Evolutionary conservation across 169 alveolate species (phyloP).

Genomic region (Babesia microti): DNA sequence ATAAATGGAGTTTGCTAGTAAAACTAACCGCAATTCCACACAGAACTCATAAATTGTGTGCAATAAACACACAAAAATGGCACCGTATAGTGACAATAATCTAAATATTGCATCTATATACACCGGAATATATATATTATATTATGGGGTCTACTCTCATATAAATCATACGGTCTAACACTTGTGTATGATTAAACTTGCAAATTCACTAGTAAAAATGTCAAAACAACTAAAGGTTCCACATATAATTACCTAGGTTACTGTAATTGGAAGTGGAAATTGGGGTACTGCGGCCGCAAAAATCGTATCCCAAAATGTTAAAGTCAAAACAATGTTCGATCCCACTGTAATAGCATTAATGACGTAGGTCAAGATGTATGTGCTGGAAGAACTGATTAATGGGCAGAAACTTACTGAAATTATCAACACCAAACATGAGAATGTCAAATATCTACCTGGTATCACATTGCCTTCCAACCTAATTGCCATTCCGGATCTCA

Average conservation of each 20-base stretch:
- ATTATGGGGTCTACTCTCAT: neutral
- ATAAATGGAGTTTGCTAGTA: too few species aligned
- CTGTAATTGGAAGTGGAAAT: conserved; percentile 73
- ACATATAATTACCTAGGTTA: conserved; percentile 39
- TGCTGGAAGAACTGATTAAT: conserved; percentile 70
- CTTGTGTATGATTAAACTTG: neutral
- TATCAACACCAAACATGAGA: conserved; percentile 74
- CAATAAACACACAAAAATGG: neutral
- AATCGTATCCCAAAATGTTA: conserved; percentile 54
- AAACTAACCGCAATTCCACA: too few species aligned
- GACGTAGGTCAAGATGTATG: conserved; percentile 73
- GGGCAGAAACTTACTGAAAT: conserved; percentile 70
- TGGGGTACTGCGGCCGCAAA: conserved; percentile 78
- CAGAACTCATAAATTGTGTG: neutral
- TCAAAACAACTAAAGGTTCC: neutral
- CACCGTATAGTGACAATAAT: neutral
- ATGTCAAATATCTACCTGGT: conserved; percentile 76
- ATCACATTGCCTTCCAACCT: conserved; percentile 72
- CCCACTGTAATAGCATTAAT: conserved; percentile 34
- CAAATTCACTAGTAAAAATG: conserved; percentile 1
- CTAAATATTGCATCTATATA: neutral
- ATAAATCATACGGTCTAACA: neutral
- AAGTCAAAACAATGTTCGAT: conserved; percentile 41
- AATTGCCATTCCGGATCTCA: conserved; percentile 69
- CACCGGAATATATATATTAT: neutral